Percentiles rank a stretch among this genome's conserved stretches.
Conservation (phyloP, 2,329 filamentous ascomycete species). For the Elsinoe necatrix region DNA sequence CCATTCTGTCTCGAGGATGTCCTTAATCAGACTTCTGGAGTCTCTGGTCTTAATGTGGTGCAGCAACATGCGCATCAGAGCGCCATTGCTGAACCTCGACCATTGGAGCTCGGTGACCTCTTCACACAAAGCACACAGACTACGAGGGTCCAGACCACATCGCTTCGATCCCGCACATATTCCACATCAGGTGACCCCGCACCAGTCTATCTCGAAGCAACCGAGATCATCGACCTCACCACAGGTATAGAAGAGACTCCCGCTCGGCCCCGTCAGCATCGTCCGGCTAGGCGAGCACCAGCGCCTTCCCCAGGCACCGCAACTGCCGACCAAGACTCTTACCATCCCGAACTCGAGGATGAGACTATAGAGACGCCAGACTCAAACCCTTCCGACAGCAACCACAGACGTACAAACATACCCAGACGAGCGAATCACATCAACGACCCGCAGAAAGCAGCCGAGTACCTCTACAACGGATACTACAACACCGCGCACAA, state of each 20-base stretch:
- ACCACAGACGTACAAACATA: neutral
- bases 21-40: neutral
- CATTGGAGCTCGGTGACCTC: neutral
- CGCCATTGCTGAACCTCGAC: too few species aligned
- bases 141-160: neutral
- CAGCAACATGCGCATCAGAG: too few species aligned
- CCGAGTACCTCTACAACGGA: neutral
- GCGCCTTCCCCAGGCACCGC: too few species aligned
- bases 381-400: neutral
- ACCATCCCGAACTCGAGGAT: too few species aligned
- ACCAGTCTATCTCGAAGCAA: too few species aligned
- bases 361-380: too few species aligned
- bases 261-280: too few species aligned
- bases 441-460: neutral
- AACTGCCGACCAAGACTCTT: too few species aligned
- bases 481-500: neutral
- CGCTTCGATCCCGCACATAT: neutral
- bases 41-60: neutral
- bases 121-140: neutral
- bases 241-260: too few species aligned
- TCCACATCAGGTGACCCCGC: too few species aligned
- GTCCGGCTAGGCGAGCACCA: too few species aligned
- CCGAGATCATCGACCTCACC: too few species aligned
- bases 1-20: neutral
- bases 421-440: neutral